A percentile compares a stretch with the other conserved stretches of the same genome.
Conservation (phyloP, 2,329 filamentous ascomycete species). For the Scytalidium lignicola region DNA sequence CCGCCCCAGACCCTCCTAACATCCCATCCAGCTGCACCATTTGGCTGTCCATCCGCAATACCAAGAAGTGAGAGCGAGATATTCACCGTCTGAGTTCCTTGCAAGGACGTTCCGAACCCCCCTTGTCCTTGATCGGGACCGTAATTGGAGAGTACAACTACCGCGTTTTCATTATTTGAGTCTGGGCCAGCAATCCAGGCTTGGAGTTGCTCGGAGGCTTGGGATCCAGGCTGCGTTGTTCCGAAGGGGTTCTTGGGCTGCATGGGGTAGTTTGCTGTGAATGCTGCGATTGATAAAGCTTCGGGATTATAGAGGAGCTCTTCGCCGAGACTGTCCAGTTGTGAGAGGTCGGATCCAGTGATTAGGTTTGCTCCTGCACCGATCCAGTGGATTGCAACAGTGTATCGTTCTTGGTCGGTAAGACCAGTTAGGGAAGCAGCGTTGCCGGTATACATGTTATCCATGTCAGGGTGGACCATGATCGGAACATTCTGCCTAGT, state of each 20-base stretch:
- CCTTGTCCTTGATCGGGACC: neutral
- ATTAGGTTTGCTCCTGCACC: neutral
- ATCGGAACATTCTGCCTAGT: neutral
- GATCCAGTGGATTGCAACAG: neutral
- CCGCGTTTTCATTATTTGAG: neutral
- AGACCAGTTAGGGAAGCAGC: neutral
- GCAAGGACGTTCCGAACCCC: neutral
- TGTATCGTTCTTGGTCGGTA: neutral
- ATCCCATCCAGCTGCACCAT: neutral
- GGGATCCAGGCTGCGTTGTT: neutral
- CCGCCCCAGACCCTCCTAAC: neutral
- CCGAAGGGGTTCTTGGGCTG: neutral
- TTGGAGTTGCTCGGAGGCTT: neutral
- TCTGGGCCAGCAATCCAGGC: constrained; percentile 1
- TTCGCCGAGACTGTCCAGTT: neutral
- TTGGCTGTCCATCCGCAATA: neutral
- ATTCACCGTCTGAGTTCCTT: neutral
- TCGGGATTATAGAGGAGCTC: neutral
- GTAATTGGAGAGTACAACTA: neutral
- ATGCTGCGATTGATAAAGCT: neutral
- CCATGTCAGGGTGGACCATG: neutral
- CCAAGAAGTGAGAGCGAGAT: neutral
- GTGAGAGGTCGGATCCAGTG: neutral
- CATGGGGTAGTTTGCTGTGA: neutral
- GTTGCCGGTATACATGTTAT: neutral